Evolutionary conservation across 1,139 yeast species (phyloP).

Genomic region (Sugiyamaella castrensis): DNA sequence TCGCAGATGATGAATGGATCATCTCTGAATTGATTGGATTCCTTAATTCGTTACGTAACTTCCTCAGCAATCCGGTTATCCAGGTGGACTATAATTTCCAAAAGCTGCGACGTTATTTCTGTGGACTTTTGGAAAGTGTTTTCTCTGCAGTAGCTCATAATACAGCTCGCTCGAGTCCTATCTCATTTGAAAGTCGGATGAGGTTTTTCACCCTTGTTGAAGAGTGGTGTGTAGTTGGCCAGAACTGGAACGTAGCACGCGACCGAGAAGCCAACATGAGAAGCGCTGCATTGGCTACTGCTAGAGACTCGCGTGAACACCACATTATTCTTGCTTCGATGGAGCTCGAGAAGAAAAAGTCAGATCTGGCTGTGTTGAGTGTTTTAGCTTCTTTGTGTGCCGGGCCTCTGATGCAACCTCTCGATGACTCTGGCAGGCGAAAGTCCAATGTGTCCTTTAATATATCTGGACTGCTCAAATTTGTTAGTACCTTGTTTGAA

Average conservation of each 20-base stretch:
- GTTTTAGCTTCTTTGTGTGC: constrained; percentile 82
- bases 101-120: constrained; percentile 72
- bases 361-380: constrained; percentile 70
- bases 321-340: constrained; percentile 63
- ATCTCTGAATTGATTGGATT: constrained; percentile 61
- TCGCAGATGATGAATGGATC: constrained; percentile 68
- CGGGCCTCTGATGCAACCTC: constrained; percentile 35
- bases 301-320: constrained; percentile 36
- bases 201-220: constrained; percentile 78
- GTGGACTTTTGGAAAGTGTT: constrained; percentile 70
- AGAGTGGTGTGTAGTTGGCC: constrained; percentile 95
- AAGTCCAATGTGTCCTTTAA: constrained; percentile 61
- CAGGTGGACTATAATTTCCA: constrained; percentile 75
- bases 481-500: constrained; percentile 72
- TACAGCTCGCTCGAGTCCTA: constrained; percentile 49
- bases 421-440: constrained; percentile 31
- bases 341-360: constrained; percentile 72
- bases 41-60: constrained; percentile 61
- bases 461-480: constrained; percentile 60
- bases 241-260: constrained; percentile 49
- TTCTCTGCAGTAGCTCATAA: constrained; percentile 49
- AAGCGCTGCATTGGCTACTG: constrained; percentile 26
- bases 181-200: constrained; percentile 82
- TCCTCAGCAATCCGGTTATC: constrained; percentile 55
- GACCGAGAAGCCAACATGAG: constrained; percentile 67